Base-by-base conservation (phyloP, 2,329 filamentous ascomycete species). In the Hirsutella minnesotensis region DNA sequence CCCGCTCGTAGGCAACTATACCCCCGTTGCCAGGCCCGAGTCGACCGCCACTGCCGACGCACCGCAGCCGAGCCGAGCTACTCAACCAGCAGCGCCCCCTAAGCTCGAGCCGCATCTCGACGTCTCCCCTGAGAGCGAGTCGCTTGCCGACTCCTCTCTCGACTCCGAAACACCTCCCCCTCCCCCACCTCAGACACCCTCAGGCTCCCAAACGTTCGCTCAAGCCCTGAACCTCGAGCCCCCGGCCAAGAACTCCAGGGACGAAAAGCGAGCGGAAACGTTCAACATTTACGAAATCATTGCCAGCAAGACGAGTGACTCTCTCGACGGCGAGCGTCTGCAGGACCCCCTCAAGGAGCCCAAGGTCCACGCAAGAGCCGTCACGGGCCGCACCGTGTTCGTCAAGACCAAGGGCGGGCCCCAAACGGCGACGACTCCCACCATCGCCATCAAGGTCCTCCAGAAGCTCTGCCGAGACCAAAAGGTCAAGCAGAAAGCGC, bases 401-500 rank as follows among this genome's bases (percentile, higher is more conserved):
- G 48, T 65, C 48, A 55, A 52, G 45, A 51, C 57, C 27, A 47
- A 52, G 33, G 46, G 54, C 12, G 48, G 49, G 16, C 51, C 49
- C 30, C 58, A 50, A 1, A 51, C 53, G 2, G 62, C 58, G 12
- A 54, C 55, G 1, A 73, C 72, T 27, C 57, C 68, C 4, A 61
- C 63, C n/a, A 52, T 61, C 8, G 68, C 70, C 0, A 59, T 79
- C 33, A 53, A 55, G 29, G 44, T 67, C 5, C 58, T 77, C 4
- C 56, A 64, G 34, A 51, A 53, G 33, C 53, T 68, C 40, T 56
- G 66, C 27, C 48, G 51, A 5, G 53, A 58, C 53, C 88, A 90
- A 56, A 68, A 62, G 36, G 65, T 92, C 40, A 68, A 62, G 50
- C 45, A 39, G 3, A 79, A 86, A 52, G 68, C 68, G 42, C 58